Percentiles rank a stretch among this genome's conserved stretches.
Conservation (phyloP, 306 rosid species). For the Begonia peltatifolia region DNA sequence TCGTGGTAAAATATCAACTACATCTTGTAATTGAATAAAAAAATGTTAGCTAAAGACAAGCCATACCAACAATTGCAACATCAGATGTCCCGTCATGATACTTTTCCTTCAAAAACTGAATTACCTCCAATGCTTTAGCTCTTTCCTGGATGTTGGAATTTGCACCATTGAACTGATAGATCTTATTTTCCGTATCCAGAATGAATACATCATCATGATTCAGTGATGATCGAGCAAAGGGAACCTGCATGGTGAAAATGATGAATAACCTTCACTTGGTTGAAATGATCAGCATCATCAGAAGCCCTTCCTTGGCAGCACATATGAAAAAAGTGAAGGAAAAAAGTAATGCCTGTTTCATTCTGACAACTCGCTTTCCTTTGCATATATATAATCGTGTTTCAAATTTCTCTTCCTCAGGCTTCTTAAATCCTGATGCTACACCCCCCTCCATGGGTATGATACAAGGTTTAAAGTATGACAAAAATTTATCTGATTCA, state of each 20-base stretch:
- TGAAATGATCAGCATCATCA: slow-evolving; percentile 2
- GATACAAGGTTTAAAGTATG: slow-evolving; percentile 94
- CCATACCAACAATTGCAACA: slow-evolving; percentile 97
- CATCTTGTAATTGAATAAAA: slow-evolving; percentile 1
- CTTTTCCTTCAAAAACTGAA: slow-evolving; percentile 87
- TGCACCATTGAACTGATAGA: slow-evolving; percentile 95
- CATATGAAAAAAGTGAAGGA: slow-evolving; percentile 8
- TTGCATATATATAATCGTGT: slow-evolving; percentile 69
- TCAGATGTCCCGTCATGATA: slow-evolving; percentile 75
- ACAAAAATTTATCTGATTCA: slow-evolving; percentile 93
- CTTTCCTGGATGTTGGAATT: slow-evolving; percentile 98
- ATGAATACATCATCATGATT: slow-evolving; percentile 98
- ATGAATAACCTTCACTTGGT: slow-evolving; percentile 13
- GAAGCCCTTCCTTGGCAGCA: too few species aligned
- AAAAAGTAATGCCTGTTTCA: slow-evolving; percentile 68
- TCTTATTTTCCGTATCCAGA: slow-evolving; percentile 69
- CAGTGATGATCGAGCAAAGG: slow-evolving; percentile 89
- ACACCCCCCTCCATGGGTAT: slow-evolving; percentile 94
- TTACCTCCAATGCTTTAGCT: slow-evolving; percentile 93
- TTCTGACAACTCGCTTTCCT: slow-evolving; percentile 98
- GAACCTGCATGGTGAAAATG: slow-evolving; percentile 48
- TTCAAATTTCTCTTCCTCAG: slow-evolving; percentile 81
- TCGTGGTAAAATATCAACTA: not conserved
- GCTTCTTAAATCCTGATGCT: slow-evolving; percentile 67
- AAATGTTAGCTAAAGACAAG: not conserved